Evolutionary conservation across 2,329 filamentous ascomycete genomes (phyloP).

Genomic region (Alternaria triticimaculans): DNA sequence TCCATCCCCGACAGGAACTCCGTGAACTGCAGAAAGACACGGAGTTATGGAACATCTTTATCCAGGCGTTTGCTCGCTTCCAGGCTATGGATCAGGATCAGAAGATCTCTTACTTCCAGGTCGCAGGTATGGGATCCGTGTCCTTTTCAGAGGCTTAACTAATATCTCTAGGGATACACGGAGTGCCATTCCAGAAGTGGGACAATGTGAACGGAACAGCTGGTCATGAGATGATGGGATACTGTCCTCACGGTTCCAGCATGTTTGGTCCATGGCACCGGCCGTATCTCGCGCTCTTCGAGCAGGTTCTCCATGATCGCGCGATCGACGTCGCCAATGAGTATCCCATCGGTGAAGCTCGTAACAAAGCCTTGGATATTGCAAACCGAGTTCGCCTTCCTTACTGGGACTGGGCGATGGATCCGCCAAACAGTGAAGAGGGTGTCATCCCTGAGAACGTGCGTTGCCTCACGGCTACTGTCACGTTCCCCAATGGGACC

Average conservation of each 20-base stretch:
- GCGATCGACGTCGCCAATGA: constrained; percentile 40
- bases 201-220: constrained; percentile 31
- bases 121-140: constrained; percentile 30
- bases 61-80: constrained; percentile 39
- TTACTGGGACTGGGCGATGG: constrained; percentile 46
- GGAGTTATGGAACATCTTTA: constrained; percentile 41
- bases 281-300: constrained; percentile 43
- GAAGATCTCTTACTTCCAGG: constrained; percentile 41
- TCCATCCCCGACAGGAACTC: constrained; percentile 36
- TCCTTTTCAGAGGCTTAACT: neutral
- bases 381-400: constrained; percentile 40
- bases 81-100: constrained; percentile 42
- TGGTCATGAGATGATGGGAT: constrained; percentile 33
- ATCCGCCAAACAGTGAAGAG: constrained; percentile 28
- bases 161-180: constrained; percentile 36
- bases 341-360: constrained; percentile 30
- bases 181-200: constrained; percentile 39
- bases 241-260: constrained; percentile 40
- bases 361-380: constrained; percentile 28
- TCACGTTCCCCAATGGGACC: constrained; percentile 41
- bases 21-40: constrained; percentile 41
- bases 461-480: constrained; percentile 20
- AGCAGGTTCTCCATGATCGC: constrained; percentile 40
- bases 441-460: constrained; percentile 36
- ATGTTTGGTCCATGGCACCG: constrained; percentile 43